Conservation (phyloP, 352 stramenopile genomes). For the Pythium utonaiense region DNA sequence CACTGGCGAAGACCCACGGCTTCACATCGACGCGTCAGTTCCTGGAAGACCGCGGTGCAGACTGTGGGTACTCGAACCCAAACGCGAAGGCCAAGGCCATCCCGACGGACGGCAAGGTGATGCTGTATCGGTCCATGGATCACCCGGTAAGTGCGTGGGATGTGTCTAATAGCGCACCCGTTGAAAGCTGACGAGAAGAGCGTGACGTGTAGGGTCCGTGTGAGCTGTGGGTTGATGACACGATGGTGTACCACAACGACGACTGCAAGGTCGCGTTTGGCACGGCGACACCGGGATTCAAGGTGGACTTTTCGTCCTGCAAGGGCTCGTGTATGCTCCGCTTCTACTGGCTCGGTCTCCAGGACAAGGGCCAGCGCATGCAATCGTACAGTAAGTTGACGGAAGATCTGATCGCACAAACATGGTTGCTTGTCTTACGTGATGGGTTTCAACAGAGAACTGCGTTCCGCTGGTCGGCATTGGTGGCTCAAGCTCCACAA, state of each 20-base stretch:
- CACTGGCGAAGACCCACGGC: constrained; percentile 8
- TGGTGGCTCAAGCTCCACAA: background rate
- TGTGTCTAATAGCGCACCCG: too few species aligned
- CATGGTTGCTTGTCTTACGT: too few species aligned
- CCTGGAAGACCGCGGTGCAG: constrained; percentile 6
- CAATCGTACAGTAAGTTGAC: constrained; percentile 20
- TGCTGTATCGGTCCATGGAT: constrained; percentile 17
- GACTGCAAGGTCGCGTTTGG: constrained; percentile 15
- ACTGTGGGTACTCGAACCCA: constrained; percentile 13
- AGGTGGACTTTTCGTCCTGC: constrained; percentile 22
- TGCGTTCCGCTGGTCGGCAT: constrained; percentile 6
- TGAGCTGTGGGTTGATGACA: constrained; percentile 17
- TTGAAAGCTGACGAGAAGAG: too few species aligned
- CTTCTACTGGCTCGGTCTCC: constrained; percentile 30
- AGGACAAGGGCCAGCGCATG: constrained; percentile 23
- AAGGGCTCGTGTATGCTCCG: constrained; percentile 17
- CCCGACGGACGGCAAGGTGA: constrained; percentile 10
- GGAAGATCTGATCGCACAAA: too few species aligned
- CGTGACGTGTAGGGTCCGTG: constrained; percentile 13
- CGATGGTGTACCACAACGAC: constrained; percentile 22
- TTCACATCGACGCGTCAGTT: constrained; percentile 8
- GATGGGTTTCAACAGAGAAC: constrained; percentile 1
- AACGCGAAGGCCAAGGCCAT: constrained; percentile 12
- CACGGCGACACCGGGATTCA: background rate
- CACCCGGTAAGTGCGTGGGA: constrained; percentile 10